Conservation (phyloP, 768 basidiomycete species). For the Daedaleopsis nitida region DNA sequence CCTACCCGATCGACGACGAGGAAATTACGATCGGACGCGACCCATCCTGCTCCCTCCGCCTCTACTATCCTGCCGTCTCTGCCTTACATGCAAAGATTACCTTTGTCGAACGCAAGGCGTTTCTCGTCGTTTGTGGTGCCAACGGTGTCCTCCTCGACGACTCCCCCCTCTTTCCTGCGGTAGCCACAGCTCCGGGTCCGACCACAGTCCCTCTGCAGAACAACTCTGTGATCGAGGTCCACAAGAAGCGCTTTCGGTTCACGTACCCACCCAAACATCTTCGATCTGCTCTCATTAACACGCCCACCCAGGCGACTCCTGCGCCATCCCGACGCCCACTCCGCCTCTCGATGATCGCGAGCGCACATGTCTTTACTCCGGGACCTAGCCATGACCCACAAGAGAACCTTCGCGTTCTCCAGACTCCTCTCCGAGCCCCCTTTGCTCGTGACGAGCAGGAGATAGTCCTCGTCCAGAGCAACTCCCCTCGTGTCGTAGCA, state of each 20-base stretch:
- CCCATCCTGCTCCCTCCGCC: conserved; percentile 60
- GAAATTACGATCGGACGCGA: conserved; percentile 71
- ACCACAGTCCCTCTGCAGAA: conserved; percentile 67
- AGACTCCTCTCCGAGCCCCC: conserved; percentile 51
- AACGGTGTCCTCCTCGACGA: conserved; percentile 64
- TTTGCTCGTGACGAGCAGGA: conserved; percentile 39
- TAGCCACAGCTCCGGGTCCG: conserved; percentile 31
- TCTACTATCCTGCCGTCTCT: conserved; percentile 69
- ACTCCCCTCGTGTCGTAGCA: conserved; percentile 67
- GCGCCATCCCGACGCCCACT: conserved; percentile 44
- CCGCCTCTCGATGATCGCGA: conserved; percentile 75
- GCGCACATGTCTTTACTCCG: conserved; percentile 74
- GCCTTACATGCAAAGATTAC: conserved; percentile 67
- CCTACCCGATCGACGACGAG: conserved; percentile 73
- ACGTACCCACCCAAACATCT: conserved; percentile 75
- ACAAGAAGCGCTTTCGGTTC: conserved; percentile 71
- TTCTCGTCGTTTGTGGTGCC: conserved; percentile 61
- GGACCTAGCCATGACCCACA: conserved; percentile 57
- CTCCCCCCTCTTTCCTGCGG: conserved; percentile 57
- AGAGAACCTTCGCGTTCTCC: conserved; percentile 65
- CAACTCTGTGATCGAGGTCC: conserved; percentile 67
- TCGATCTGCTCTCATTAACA: conserved; percentile 40
- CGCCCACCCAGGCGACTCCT: conserved; percentile 49
- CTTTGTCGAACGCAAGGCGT: conserved; percentile 71
- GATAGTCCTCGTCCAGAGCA: conserved; percentile 63